Percentiles rank a stretch among this genome's conserved stretches.
Conservation (phyloP, 257 asterid species). For the Plantago elongata region DNA sequence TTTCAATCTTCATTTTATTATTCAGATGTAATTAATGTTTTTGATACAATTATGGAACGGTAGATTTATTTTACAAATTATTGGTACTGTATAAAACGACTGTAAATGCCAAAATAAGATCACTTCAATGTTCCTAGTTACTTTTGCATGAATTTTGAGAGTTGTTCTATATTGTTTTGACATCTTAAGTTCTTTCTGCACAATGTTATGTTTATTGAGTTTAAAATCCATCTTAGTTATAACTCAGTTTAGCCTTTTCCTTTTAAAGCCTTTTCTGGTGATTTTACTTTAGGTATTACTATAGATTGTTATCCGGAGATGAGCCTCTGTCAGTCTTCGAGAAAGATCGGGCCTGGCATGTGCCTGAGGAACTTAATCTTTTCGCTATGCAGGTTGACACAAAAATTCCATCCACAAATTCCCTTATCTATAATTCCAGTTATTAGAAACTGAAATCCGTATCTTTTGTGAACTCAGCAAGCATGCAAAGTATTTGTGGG, state of each 20-base stretch:
- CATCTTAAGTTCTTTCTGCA: background rate
- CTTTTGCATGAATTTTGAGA: constrained; percentile 6
- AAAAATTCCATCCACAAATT: background rate
- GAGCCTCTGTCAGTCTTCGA: constrained; percentile 67
- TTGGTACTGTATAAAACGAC: background rate
- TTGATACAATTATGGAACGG: constrained; percentile 4
- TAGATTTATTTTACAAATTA: too few species aligned
- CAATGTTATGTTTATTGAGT: constrained; percentile 9
- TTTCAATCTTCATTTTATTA: background rate
- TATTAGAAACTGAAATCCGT: constrained; percentile 5
- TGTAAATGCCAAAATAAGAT: constrained; percentile 1
- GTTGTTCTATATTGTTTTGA: background rate
- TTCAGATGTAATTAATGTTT: background rate
- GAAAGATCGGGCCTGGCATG: constrained; percentile 90
- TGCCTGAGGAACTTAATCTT: constrained; percentile 68
- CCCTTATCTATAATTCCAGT: background rate
- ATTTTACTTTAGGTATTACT: constrained; percentile 64
- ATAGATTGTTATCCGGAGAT: constrained; percentile 59
- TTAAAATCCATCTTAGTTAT: constrained; percentile 8
- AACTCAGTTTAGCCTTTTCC: constrained; percentile 8
- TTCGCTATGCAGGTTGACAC: constrained; percentile 69
- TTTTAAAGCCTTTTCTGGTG: constrained; percentile 9
- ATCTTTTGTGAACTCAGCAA: constrained; percentile 41
- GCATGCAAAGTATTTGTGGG: constrained; percentile 87
- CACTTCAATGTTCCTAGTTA: background rate